These are phyloP conservation scores for Conticribra weissflogii DNA, from an alignment of 108 stramenopile species.

Conservation along the genomic window DNA sequence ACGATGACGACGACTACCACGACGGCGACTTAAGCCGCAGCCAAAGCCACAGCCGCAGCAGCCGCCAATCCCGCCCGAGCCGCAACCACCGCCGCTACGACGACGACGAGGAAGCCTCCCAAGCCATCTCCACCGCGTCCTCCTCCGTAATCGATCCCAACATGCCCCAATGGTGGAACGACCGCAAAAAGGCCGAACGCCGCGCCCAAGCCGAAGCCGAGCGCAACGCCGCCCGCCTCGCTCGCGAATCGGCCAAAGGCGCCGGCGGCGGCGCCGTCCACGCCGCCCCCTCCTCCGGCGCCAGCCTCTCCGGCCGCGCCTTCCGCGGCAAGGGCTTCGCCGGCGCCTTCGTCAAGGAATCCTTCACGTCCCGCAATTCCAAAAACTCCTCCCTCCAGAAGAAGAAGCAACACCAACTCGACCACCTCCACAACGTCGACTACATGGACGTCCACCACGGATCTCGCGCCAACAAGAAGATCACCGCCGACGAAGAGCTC, in stretches of 20 bases:
- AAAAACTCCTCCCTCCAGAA: background rate
- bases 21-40: too few relatives aligned
- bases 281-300: background rate
- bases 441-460: slow-evolving; percentile 5
- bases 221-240: background rate
- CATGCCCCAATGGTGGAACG: slow-evolving; percentile 39
- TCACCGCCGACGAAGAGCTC: slow-evolving; percentile 42
- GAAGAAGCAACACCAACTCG: background rate
- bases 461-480: slow-evolving; percentile 9
- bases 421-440: background rate
- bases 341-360: background rate
- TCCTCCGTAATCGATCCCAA: slow-evolving; percentile 26
- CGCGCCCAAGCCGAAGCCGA: background rate
- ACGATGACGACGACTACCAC: too few relatives aligned
- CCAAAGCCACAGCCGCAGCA: background rate
- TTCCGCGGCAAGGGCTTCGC: background rate
- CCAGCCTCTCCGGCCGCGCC: background rate
- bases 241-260: background rate
- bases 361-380: background rate
- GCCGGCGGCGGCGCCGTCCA: background rate
- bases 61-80: background rate
- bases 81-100: background rate
- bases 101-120: background rate
- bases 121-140: background rate
- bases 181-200: slow-evolving; percentile 20